Evolutionary conservation across 495 filamentous ascomycete genomes (phyloP).

Genomic region (Neurospora tetrasperma): DNA sequence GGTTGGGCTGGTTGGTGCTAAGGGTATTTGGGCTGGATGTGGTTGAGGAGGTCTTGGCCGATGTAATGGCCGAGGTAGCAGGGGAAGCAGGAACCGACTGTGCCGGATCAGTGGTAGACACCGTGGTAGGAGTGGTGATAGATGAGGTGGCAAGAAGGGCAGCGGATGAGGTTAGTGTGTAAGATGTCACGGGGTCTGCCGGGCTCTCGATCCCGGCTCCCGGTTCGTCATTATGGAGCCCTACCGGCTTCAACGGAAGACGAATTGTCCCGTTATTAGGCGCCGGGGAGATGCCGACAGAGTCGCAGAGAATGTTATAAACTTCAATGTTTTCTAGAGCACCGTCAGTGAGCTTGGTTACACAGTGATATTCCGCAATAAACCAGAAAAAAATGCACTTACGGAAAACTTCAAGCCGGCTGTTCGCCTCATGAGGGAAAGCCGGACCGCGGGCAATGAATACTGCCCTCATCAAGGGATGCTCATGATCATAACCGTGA

Average conservation of each 20-base stretch:
- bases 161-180: slow-evolving; percentile 4
- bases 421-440: slow-evolving; percentile 76
- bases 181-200: slow-evolving; percentile 21
- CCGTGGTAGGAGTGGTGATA: background rate
- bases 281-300: slow-evolving; percentile 53
- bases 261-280: slow-evolving; percentile 85
- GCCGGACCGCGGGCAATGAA: slow-evolving; percentile 83
- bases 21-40: background rate
- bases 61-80: background rate
- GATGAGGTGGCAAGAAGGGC: background rate
- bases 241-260: slow-evolving; percentile 60
- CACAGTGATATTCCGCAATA: background rate
- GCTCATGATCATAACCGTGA: slow-evolving; percentile 83
- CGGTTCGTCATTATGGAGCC: slow-evolving; percentile 42
- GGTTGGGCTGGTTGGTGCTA: slow-evolving; percentile 12
- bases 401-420: slow-evolving; percentile 75
- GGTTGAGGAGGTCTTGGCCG: background rate
- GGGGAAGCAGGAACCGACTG: slow-evolving; percentile 4
- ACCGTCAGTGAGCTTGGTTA: slow-evolving; percentile 12
- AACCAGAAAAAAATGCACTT: slow-evolving; percentile 28
- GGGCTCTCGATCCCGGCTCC: slow-evolving; percentile 21
- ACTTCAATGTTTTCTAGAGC: slow-evolving; percentile 82
- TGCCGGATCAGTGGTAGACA: background rate
- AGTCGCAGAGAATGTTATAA: slow-evolving; percentile 89
- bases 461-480: slow-evolving; percentile 86